These are phyloP conservation scores for Decorospora gaudefroyi DNA, from an alignment of 2,329 filamentous ascomycete genomes.

Conservation along the genomic window DNA sequence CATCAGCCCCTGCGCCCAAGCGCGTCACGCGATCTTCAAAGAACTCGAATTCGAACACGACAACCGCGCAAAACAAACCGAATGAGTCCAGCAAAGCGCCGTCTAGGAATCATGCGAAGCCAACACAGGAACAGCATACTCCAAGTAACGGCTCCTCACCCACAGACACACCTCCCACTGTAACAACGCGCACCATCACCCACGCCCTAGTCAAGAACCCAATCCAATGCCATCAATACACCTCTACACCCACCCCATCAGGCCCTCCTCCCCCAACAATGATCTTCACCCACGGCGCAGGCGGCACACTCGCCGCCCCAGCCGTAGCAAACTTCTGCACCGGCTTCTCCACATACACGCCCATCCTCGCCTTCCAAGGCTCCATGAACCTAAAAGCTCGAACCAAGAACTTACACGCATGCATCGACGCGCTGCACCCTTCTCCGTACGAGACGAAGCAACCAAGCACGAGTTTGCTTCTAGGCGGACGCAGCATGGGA, in stretches of 20 bases:
- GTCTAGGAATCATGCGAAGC: background rate
- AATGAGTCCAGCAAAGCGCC: background rate
- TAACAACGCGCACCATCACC: conserved; percentile 15
- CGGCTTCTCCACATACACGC: conserved; percentile 36
- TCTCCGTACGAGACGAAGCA: background rate
- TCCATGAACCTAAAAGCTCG: conserved; percentile 49
- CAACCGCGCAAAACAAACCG: background rate
- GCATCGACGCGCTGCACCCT: conserved; percentile 32
- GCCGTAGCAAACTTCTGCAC: conserved; percentile 49
- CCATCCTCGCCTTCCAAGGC: conserved; percentile 49
- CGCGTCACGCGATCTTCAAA: conserved; percentile 23
- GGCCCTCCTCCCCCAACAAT: conserved; percentile 18
- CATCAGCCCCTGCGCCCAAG: background rate
- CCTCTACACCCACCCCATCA: background rate
- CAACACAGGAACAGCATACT: background rate
- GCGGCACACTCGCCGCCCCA: conserved; percentile 48
- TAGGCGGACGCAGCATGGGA: conserved; percentile 53
- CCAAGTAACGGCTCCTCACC: background rate
- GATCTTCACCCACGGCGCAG: conserved; percentile 54
- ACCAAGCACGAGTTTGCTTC: conserved; percentile 10
- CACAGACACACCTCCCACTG: background rate
- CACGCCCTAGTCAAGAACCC: conserved; percentile 26
- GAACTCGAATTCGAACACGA: background rate
- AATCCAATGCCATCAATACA: conserved; percentile 29
- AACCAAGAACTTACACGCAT: conserved; percentile 46